Base-by-base conservation (phyloP, 495 filamentous ascomycete species). In the Cercophora samala region DNA sequence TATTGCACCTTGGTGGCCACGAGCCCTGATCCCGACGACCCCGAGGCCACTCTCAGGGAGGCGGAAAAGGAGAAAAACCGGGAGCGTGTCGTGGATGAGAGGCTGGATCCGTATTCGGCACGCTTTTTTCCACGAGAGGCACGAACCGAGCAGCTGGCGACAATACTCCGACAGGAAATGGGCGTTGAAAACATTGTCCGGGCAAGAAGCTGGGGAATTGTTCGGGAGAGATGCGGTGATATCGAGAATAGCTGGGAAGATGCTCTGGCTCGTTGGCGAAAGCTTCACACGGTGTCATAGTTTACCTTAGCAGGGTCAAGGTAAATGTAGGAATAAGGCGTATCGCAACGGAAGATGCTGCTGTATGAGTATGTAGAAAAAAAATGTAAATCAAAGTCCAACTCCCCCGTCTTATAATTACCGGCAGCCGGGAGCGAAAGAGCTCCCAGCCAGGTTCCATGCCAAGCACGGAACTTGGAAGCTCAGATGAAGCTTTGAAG, bases 1-100 rank as follows among this genome's bases (percentile, higher is more conserved):
- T 99, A 97, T 75, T 99, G 95, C 77, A 88, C 92, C 13, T 84
- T 88, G 23, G 95, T 99, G 11, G 95, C 95, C 3, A 92, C 92
- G 2, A 89, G 87, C 62, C 90, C 91, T 3, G 93, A 99, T 72
- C 93, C 93, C 0, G 87, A 93, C 52, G 94, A 99, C 68, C 94
- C 93, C 17, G 93, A 95, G 70, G 79, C 86, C 5, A 80, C 90
- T 1, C 69, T 91, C 26, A 83, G 91, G 65, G 79, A 92, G 69
- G 84, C 86, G 0, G 92, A 96, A 76, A 85, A 86, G 26, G 87
- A 87, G 51, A 84, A 79, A 67, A 87, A 90, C 65, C 82, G 88
- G 62, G 92, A 97, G 72, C 82, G 88, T 62, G 83, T 93, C 5
- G 89, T 98, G 18, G 83, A 99, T 78, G 95, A 97, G 76, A 82